A percentile compares a stretch with the other conserved stretches of the same genome.
Evolutionary conservation across 176 grass and related monocot genomes (phyloP).

Genomic region (Oryza meridionalis): DNA sequence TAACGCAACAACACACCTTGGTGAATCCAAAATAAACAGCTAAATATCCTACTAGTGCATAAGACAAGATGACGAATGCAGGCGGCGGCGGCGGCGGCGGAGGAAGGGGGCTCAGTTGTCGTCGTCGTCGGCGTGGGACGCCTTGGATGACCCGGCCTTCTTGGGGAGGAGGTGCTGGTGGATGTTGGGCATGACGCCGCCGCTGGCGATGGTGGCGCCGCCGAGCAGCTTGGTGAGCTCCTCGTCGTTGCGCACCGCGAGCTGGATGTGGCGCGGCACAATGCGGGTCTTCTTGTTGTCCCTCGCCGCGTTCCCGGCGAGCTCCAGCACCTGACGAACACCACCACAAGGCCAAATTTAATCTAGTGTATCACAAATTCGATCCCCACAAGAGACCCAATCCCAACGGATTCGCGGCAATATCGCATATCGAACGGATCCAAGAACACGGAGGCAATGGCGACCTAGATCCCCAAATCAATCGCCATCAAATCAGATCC

Average conservation of each 20-base stretch:
- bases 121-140: conserved; percentile 49
- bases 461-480: too few species aligned
- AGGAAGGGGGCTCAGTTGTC: conserved; percentile 30
- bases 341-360: too few species aligned
- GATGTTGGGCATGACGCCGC: conserved; percentile 95
- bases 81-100: fast-evolving
- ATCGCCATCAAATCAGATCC: background rate
- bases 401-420: background rate
- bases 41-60: conserved; percentile 18
- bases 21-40: background rate
- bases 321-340: conserved; percentile 57
- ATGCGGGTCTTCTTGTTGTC: conserved; percentile 97
- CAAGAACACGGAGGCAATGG: too few species aligned
- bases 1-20: background rate
- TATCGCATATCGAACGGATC: background rate
- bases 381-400: background rate
- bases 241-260: conserved; percentile 76
- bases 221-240: conserved; percentile 79
- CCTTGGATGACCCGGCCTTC: conserved; percentile 59
- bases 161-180: conserved; percentile 92
- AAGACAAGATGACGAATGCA: background rate
- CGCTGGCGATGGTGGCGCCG: conserved; percentile 82
- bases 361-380: too few species aligned
- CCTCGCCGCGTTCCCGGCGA: conserved; percentile 76
- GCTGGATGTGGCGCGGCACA: conserved; percentile 87